Percentiles rank a stretch among this genome's conserved stretches.
phyloP scores from a whole-genome alignment of 345 rosid genomes.

The Citrus hindsii region DNA sequence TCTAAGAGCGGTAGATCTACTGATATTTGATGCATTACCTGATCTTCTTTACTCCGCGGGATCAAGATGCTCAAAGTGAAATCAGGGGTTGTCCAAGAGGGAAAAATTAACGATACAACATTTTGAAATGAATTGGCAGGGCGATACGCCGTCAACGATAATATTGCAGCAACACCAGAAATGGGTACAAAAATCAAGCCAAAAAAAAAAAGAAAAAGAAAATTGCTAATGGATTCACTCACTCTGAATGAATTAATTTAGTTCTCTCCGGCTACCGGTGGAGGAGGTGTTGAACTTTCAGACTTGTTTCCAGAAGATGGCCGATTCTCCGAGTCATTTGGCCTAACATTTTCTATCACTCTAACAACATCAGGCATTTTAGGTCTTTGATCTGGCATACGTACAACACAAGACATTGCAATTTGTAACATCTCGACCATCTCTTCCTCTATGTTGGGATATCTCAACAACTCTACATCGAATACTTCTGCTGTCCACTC shows the following conservation, averaged over 20 bases:
- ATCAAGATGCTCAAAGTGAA: no score
- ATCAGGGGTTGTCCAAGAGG: no score
- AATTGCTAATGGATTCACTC: neutral
- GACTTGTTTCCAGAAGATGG: constrained; percentile 48
- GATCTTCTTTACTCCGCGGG: no score
- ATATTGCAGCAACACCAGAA: constrained; percentile 1
- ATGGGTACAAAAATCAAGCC: neutral
- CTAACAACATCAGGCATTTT: constrained; percentile 72
- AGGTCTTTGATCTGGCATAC: constrained; percentile 85
- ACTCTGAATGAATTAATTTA: constrained; percentile 23
- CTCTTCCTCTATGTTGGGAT: constrained; percentile 94
- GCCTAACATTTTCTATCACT: constrained; percentile 68
- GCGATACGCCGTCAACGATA: constrained; percentile 1
- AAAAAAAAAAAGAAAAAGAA: neutral
- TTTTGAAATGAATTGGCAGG: neutral
- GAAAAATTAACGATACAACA: neutral
- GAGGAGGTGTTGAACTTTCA: constrained; percentile 50
- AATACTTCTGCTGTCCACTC: constrained; percentile 99
- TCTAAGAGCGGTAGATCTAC: no score
- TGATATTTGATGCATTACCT: no score
- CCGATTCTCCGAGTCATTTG: constrained; percentile 34
- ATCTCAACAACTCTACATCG: constrained; percentile 84
- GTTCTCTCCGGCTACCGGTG: constrained; percentile 22
- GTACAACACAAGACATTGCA: constrained; percentile 84
- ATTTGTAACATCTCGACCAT: constrained; percentile 98